Conservation (phyloP, 164 flowering plant species). For the Aristolochia contorta region DNA sequence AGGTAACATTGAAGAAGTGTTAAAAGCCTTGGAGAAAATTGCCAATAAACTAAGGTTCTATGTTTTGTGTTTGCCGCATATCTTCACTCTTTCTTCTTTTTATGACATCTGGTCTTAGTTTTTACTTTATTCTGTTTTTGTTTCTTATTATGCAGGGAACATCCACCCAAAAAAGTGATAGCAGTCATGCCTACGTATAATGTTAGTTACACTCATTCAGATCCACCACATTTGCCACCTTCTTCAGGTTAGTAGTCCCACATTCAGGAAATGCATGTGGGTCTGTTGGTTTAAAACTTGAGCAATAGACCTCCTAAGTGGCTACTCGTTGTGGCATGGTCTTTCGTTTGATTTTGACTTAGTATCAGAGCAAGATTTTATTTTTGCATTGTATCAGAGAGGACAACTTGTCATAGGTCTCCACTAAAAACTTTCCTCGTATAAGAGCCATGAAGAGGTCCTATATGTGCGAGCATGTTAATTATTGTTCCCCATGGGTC, state of each 20-base stretch:
- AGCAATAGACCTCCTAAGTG: too few species aligned
- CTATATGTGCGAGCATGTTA: too few species aligned
- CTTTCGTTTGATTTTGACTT: too few species aligned
- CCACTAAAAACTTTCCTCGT: too few species aligned
- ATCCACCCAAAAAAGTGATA: constrained; percentile 69
- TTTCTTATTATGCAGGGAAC: constrained; percentile 44
- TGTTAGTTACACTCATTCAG: constrained; percentile 21
- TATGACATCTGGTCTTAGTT: neutral
- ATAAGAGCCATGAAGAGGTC: too few species aligned
- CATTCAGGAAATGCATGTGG: too few species aligned
- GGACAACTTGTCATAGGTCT: too few species aligned
- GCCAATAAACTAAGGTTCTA: constrained; percentile 59
- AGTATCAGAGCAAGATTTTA: too few species aligned
- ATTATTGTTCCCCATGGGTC: too few species aligned
- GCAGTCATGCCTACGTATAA: constrained; percentile 60
- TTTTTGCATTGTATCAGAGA: too few species aligned
- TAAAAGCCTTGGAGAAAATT: constrained; percentile 69
- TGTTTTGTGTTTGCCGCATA: neutral
- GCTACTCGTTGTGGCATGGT: too few species aligned
- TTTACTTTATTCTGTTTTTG: neutral
- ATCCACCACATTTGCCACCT: constrained; percentile 40
- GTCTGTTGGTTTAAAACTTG: too few species aligned
- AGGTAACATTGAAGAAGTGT: constrained; percentile 60
- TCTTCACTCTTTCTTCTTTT: neutral
- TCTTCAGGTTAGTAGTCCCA: constrained; percentile 44